These are phyloP conservation scores for Fraxinus sp. DNA, from an alignment of 305 asterid genomes.

Conservation along the genomic window DNA sequence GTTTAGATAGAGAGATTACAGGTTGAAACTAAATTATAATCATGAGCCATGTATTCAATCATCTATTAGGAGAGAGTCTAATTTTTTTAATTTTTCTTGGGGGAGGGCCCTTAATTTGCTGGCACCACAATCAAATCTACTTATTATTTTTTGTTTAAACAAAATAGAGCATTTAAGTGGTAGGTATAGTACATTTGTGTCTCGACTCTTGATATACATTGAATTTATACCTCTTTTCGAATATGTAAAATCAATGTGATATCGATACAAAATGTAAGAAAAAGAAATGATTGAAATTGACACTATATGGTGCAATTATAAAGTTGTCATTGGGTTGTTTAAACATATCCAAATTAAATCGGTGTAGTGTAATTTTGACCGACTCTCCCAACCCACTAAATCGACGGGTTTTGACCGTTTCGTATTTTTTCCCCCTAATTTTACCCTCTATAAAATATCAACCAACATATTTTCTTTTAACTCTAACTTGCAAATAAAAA, in stretches of 20 bases:
- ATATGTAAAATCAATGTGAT: background rate
- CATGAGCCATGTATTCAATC: constrained; percentile 20
- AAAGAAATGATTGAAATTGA: background rate
- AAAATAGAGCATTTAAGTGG: background rate
- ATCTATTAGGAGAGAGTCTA: constrained; percentile 20
- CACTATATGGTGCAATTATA: background rate
- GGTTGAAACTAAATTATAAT: constrained; percentile 9
- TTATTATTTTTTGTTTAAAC: background rate
- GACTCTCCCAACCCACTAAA: too few relatives aligned
- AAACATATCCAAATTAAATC: too few relatives aligned
- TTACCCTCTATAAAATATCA: too few relatives aligned
- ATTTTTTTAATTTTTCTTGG: background rate
- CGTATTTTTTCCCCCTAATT: too few relatives aligned
- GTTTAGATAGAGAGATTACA: background rate
- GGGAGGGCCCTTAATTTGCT: constrained; percentile 7
- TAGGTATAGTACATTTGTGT: background rate
- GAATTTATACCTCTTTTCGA: background rate
- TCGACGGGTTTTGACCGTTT: too few relatives aligned
- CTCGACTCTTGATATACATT: background rate
- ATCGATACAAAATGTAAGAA: background rate
- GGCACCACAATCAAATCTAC: background rate
- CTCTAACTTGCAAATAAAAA: too few relatives aligned
- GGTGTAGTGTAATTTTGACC: too few relatives aligned
- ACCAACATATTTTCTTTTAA: too few relatives aligned
- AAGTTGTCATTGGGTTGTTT: too few relatives aligned